These are phyloP conservation scores for Penicillium diatomitis DNA, from an alignment of 495 filamentous ascomycete genomes.

Conservation along the genomic window DNA sequence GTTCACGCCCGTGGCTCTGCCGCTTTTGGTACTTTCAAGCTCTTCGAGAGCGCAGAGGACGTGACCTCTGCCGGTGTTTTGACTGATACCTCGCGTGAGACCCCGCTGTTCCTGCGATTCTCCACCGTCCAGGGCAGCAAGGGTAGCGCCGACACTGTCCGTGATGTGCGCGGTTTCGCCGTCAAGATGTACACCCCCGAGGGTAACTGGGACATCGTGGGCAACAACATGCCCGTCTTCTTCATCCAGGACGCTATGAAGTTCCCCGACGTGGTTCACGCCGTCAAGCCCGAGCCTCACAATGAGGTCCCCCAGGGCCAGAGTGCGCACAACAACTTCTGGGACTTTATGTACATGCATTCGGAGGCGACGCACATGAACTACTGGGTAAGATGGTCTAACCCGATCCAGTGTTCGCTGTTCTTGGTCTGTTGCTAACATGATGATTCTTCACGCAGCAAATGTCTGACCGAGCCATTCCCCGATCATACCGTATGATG, in stretches of 20 bases:
- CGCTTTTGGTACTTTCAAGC: conserved; percentile 75
- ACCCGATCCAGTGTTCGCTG: background rate
- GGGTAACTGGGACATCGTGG: conserved; percentile 61
- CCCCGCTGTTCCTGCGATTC: conserved; percentile 74
- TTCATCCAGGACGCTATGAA: conserved; percentile 68
- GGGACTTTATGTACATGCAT: conserved; percentile 47
- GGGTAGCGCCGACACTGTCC: conserved; percentile 71
- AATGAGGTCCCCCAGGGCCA: conserved; percentile 60
- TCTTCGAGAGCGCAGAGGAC: conserved; percentile 60
- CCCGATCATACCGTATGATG: conserved; percentile 80
- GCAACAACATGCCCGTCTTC: conserved; percentile 68
- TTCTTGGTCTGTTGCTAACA: background rate
- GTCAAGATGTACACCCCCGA: conserved; percentile 60
- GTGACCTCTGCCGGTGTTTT: conserved; percentile 63
- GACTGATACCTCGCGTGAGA: conserved; percentile 71
- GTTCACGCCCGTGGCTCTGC: conserved; percentile 80
- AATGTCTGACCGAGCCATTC: conserved; percentile 72
- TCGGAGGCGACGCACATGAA: conserved; percentile 78
- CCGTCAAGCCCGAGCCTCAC: conserved; percentile 74
- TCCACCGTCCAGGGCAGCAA: conserved; percentile 73
- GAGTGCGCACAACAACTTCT: conserved; percentile 55
- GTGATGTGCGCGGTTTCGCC: conserved; percentile 76
- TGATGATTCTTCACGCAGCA: conserved; percentile 27
- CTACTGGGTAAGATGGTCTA: conserved; percentile 52
- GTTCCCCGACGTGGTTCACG: conserved; percentile 66